Conservation (phyloP, 306 rosid species). For the Abrus pulchellus region DNA sequence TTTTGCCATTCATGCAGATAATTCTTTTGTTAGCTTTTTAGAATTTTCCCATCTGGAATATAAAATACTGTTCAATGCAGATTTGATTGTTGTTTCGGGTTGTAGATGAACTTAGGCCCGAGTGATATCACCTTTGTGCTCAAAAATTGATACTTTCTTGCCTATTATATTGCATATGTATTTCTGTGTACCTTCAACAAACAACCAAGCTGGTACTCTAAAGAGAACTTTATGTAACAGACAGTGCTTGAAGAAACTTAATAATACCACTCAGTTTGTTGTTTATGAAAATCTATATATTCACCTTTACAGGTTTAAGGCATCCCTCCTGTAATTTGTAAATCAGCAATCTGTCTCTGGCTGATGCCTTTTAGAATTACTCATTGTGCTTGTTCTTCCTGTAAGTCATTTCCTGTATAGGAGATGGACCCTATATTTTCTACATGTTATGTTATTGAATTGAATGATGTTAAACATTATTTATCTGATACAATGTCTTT, state of each 20-base stretch:
- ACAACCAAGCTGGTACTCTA: not conserved
- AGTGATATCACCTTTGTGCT: constrained; percentile 23
- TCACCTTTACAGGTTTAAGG: not conserved
- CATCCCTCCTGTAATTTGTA: not conserved
- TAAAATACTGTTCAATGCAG: not conserved
- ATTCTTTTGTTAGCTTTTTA: constrained; percentile 25
- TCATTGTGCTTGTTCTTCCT: not conserved
- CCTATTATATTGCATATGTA: constrained; percentile 4
- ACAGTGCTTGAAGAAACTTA: not conserved
- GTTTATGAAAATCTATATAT: constrained; percentile 18
- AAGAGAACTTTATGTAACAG: not conserved
- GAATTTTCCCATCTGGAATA: constrained; percentile 3
- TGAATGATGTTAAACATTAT: not conserved
- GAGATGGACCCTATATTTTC: not conserved
- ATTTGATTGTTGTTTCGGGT: constrained; percentile 11
- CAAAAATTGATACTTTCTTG: not conserved
- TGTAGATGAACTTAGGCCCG: constrained; percentile 1
- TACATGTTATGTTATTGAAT: not conserved
- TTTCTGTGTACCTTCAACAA: not conserved
- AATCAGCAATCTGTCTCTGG: not conserved
- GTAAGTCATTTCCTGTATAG: not conserved
- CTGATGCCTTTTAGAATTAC: constrained; percentile 13
- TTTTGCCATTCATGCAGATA: constrained; percentile 7
- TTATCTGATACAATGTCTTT: constrained; percentile 4
- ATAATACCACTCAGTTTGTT: not conserved